phyloP scores from a whole-genome alignment of 179 eudicot genomes.

The Beta lomatogona region DNA sequence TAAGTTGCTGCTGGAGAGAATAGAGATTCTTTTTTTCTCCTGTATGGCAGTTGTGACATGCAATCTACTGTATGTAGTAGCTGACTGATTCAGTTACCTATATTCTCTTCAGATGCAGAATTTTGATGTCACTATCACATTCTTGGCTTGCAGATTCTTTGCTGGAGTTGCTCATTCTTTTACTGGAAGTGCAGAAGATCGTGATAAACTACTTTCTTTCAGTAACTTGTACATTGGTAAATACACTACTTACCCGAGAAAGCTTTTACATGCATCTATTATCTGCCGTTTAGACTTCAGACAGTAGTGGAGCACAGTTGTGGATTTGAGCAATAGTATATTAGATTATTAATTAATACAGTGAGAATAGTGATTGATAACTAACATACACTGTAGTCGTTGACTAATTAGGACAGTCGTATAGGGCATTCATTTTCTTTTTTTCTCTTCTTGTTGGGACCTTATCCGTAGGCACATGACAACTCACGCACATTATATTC shows the following conservation, averaged over 20 bases:
- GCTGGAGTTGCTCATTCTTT: slow-evolving; percentile 96
- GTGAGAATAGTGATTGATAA: neutral
- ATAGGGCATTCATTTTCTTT: neutral
- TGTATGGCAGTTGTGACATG: neutral
- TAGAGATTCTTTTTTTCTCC: neutral
- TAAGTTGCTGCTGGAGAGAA: neutral
- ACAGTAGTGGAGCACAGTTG: neutral
- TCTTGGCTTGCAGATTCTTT: slow-evolving; percentile 51
- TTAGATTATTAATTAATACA: neutral
- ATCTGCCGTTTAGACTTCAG: neutral
- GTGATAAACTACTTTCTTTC: slow-evolving; percentile 80
- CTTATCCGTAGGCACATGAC: neutral
- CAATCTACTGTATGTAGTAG: neutral
- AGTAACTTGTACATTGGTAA: slow-evolving; percentile 77
- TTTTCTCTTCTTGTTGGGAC: neutral
- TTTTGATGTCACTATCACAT: slow-evolving; percentile 12
- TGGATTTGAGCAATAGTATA: neutral
- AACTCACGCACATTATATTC: neutral
- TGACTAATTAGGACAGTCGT: neutral
- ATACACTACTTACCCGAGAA: neutral
- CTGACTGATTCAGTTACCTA: neutral
- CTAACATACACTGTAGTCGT: neutral
- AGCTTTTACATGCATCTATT: neutral
- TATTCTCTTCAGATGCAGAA: slow-evolving; percentile 3
- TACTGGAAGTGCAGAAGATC: slow-evolving; percentile 87